Base-by-base conservation (phyloP, 805 yeast species). In the Sungouiozyma intestinalis region DNA sequence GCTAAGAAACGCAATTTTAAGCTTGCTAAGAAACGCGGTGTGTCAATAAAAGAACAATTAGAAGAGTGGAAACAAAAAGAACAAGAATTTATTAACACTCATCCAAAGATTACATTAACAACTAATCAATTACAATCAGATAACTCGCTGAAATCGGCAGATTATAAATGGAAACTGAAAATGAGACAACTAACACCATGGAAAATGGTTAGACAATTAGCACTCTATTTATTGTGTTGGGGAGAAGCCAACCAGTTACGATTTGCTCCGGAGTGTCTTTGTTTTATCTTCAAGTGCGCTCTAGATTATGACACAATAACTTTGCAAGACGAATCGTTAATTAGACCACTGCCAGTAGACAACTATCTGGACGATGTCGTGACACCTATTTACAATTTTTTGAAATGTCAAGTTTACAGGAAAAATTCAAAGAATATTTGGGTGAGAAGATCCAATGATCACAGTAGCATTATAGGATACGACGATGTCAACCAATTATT, bases 401-500 rank as follows among this genome's bases (percentile, higher is more conserved):
- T 84, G 32, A 72, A 81, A 48, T 74, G 73, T 46, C 94, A 86
- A 64, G 81, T 79, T 21, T 80, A 75, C 57, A 57, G 69, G 7
- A 56, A 57, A 43, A 50, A 49, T 16, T 44, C 63, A 19, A 74
- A 76, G 37, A 85, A 81, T 3, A 65, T 64, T 41, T 76, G 72
- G 64, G 68, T 71, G 32, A 75, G 78, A 61, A 75, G 78, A 46
- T 87, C 78, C 53, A 72, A 72, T 51, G 92, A 85, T 63, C 92
- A 86, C 55, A 69, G 76, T 14, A 64, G 73, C 20, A 74, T 76
- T 3, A 78, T 86, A 45, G 96, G 96, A 0, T 86, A 86, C 59
- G 96, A 86, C 64, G 96, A 86, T 59, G 78, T 86, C 59, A 86
- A 86, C 56, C 95, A 86, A 54, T 65, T 82, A 33, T 86, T 86